A percentile compares a stretch with the other conserved stretches of the same genome.
Evolutionary conservation across 1,139 yeast species (phyloP).

Genomic region (Nadsonia starkeyi-henricii): DNA sequence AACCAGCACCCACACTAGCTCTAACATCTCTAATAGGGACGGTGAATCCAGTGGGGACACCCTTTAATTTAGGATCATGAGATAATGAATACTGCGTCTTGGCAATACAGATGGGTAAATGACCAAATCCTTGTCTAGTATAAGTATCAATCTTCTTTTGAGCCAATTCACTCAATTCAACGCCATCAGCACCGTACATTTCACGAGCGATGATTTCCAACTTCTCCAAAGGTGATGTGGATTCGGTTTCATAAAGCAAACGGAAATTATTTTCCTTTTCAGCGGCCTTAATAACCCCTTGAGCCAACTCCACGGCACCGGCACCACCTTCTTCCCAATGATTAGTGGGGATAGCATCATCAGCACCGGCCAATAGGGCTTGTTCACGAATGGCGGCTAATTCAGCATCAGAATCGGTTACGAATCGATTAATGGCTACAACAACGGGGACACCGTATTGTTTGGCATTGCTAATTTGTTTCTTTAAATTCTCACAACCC

Average conservation of each 20-base stretch:
- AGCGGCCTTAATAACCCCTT: slow-evolving; percentile 65
- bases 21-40: slow-evolving; percentile 92
- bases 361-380: slow-evolving; percentile 86
- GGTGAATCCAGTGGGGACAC: slow-evolving; percentile 87
- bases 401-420: slow-evolving; percentile 71
- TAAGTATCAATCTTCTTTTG: slow-evolving; percentile 70
- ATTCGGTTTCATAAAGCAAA: slow-evolving; percentile 59
- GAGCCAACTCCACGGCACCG: slow-evolving; percentile 82
- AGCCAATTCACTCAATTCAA: slow-evolving; percentile 79
- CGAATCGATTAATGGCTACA: slow-evolving; percentile 89
- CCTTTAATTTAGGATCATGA: slow-evolving; percentile 85
- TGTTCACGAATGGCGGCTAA: slow-evolving; percentile 74
- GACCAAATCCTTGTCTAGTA: slow-evolving; percentile 80
- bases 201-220: slow-evolving; percentile 69
- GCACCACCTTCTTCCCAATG: slow-evolving; percentile 98
- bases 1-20: slow-evolving; percentile 94
- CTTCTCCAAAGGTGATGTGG: slow-evolving; percentile 65
- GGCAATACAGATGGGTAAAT: slow-evolving; percentile 92
- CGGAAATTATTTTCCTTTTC: slow-evolving; percentile 41
- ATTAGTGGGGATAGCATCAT: slow-evolving; percentile 83
- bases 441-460: slow-evolving; percentile 86
- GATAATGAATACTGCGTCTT: slow-evolving; percentile 95
- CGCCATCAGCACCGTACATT: slow-evolving; percentile 91
- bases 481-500: slow-evolving; percentile 84
- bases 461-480: slow-evolving; percentile 81